phyloP scores from a whole-genome alignment of 225 moss, liverwort and hornwort species.

The Straminergon stramineum region DNA sequence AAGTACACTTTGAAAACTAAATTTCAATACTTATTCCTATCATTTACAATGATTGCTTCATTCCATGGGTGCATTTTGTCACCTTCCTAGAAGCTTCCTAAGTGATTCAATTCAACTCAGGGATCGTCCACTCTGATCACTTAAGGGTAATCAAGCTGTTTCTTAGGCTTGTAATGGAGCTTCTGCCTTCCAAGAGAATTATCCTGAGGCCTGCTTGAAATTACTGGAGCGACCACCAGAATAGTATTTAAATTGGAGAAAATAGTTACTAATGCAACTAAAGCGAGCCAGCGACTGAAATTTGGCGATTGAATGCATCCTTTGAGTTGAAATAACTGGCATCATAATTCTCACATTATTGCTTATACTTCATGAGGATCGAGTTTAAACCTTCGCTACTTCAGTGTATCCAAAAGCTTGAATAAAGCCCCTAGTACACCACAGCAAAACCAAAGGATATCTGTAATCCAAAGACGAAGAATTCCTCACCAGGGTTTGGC shows the following conservation, averaged over 20 bases:
- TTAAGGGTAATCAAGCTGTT: background rate
- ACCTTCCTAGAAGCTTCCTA: background rate
- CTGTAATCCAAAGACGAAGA: background rate
- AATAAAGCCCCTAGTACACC: background rate
- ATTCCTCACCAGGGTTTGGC: constrained; percentile 70
- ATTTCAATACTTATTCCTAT: background rate
- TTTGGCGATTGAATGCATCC: background rate
- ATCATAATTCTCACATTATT: background rate
- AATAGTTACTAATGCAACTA: background rate
- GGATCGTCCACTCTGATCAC: background rate
- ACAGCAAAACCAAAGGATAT: background rate
- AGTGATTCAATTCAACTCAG: background rate
- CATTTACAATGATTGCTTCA: background rate
- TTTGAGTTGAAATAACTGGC: background rate
- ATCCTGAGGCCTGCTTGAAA: background rate
- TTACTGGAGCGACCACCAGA: background rate
- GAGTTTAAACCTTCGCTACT: background rate
- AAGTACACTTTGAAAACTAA: background rate
- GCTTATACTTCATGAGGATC: background rate
- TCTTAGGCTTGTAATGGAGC: background rate
- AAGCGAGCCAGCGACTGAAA: background rate
- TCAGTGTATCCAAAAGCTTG: background rate
- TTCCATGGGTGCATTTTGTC: background rate
- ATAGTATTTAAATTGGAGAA: background rate
- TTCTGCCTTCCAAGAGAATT: background rate